These are phyloP conservation scores for Rhodotorula sp. DNA, from an alignment of 1,284 basidiomycete species.

Conservation along the genomic window DNA sequence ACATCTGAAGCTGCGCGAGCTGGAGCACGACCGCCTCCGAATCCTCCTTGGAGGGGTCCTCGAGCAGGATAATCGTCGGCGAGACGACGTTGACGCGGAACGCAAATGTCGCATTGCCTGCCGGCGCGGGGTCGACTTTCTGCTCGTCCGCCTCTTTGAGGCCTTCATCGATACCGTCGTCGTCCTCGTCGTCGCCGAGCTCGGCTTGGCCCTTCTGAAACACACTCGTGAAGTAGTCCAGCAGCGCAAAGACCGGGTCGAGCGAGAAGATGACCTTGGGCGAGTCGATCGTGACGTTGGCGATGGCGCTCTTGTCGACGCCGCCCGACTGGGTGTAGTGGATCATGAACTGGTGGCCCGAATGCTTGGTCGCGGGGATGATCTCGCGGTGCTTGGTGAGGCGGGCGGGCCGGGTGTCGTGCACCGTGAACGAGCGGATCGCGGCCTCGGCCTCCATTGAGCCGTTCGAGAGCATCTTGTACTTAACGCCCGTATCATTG, in stretches of 20 bases:
- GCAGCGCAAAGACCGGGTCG: conserved; percentile 85
- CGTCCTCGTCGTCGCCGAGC: conserved; percentile 22
- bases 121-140: conserved; percentile 25
- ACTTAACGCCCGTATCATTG: conserved; percentile 73
- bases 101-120: conserved; percentile 49
- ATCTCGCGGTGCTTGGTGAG: conserved; percentile 88
- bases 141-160: conserved; percentile 42
- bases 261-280: conserved; percentile 92
- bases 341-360: conserved; percentile 88
- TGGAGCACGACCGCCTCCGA: conserved; percentile 86
- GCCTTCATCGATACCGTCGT: conserved; percentile 40
- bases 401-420: conserved; percentile 77
- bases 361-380: conserved; percentile 83
- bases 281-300: conserved; percentile 86
- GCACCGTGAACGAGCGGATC: conserved; percentile 86
- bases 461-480: conserved; percentile 81
- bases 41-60: conserved; percentile 75
- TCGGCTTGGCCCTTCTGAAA: conserved; percentile 49
- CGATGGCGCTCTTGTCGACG: conserved; percentile 63
- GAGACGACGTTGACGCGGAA: conserved; percentile 90
- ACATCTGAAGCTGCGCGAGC: conserved; percentile 82
- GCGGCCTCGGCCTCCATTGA: conserved; percentile 84
- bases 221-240: conserved; percentile 79
- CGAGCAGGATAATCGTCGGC: conserved; percentile 84
- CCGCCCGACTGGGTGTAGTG: conserved; percentile 75